A percentile compares a stretch with the other conserved stretches of the same genome.
These are phyloP conservation scores for Trypanosoma grayi DNA, from an alignment of 208 protist species.

Conservation along the genomic window DNA sequence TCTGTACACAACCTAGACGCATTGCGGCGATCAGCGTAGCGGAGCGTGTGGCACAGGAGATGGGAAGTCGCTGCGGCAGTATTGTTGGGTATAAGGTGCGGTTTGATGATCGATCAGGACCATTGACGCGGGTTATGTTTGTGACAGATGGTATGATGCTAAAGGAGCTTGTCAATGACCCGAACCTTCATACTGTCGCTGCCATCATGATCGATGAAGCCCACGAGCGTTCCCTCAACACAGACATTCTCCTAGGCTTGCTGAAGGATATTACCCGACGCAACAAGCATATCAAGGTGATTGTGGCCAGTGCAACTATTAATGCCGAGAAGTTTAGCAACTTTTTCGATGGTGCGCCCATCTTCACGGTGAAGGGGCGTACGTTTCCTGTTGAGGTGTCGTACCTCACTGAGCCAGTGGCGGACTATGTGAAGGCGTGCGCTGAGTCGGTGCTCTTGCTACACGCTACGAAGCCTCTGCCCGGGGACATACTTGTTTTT, in stretches of 20 bases:
- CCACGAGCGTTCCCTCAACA: slow-evolving; percentile 96
- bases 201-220: slow-evolving; percentile 99
- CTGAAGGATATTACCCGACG: slow-evolving; percentile 76
- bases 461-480: slow-evolving; percentile 82
- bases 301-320: slow-evolving; percentile 98
- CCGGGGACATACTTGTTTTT: slow-evolving; percentile 99
- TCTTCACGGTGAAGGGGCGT: slow-evolving; percentile 95
- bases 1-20: slow-evolving; percentile 98
- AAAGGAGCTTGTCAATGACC: slow-evolving; percentile 95
- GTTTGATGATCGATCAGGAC: slow-evolving; percentile 95
- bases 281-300: slow-evolving; percentile 93
- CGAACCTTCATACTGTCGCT: slow-evolving; percentile 91
- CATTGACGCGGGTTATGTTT: slow-evolving; percentile 93
- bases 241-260: slow-evolving; percentile 91
- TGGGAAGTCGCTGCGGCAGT: slow-evolving; percentile 80
- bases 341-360: slow-evolving; percentile 96
- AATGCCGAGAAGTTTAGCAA: slow-evolving; percentile 97
- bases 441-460: slow-evolving; percentile 93
- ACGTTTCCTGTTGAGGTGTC: slow-evolving; percentile 98
- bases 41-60: slow-evolving; percentile 96
- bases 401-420: slow-evolving; percentile 89
- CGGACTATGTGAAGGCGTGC: slow-evolving; percentile 98
- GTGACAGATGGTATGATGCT: slow-evolving; percentile 99
- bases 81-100: slow-evolving; percentile 97
- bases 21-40: slow-evolving; percentile 99